These are phyloP conservation scores for Sabuloglossum arenarium DNA, from an alignment of 495 filamentous ascomycete genomes.

Conservation along the genomic window DNA sequence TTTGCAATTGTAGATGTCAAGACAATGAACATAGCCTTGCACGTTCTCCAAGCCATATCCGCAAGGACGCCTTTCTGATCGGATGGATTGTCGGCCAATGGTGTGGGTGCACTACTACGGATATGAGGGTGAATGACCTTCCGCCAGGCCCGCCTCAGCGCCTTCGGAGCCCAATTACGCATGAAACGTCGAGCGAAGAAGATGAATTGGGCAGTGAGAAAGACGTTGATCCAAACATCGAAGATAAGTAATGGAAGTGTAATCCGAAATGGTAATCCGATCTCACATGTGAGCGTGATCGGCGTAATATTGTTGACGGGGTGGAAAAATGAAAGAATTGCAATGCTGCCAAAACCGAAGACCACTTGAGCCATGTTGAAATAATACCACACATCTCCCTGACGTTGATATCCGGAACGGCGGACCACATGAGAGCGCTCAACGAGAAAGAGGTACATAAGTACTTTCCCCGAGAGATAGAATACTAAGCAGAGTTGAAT, in stretches of 20 bases:
- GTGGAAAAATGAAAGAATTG: constrained; percentile 14
- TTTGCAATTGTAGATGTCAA: constrained; percentile 18
- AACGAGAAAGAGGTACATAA: constrained; percentile 19
- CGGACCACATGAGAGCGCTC: constrained; percentile 18
- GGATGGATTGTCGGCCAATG: not conserved
- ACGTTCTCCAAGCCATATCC: constrained; percentile 11
- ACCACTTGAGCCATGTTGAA: constrained; percentile 12
- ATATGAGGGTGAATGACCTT: not conserved
- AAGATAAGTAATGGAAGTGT: constrained; percentile 16
- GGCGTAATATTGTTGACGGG: constrained; percentile 14
- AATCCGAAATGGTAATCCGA: constrained; percentile 17
- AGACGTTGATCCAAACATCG: constrained; percentile 16
- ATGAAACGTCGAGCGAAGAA: constrained; percentile 9
- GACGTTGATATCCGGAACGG: constrained; percentile 6
- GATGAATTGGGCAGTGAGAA: constrained; percentile 16
- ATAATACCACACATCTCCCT: constrained; percentile 14
- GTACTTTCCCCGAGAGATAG: constrained; percentile 16
- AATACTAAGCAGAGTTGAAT: constrained; percentile 18
- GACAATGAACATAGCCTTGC: constrained; percentile 12
- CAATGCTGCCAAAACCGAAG: constrained; percentile 16
- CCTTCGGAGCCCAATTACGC: not conserved
- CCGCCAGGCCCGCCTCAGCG: not conserved
- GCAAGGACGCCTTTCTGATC: constrained; percentile 7
- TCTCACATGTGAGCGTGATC: constrained; percentile 13
- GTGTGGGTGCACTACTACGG: not conserved